phyloP scores from a whole-genome alignment of 1,139 yeast species.

The Arxiozyma slooffiae region DNA sequence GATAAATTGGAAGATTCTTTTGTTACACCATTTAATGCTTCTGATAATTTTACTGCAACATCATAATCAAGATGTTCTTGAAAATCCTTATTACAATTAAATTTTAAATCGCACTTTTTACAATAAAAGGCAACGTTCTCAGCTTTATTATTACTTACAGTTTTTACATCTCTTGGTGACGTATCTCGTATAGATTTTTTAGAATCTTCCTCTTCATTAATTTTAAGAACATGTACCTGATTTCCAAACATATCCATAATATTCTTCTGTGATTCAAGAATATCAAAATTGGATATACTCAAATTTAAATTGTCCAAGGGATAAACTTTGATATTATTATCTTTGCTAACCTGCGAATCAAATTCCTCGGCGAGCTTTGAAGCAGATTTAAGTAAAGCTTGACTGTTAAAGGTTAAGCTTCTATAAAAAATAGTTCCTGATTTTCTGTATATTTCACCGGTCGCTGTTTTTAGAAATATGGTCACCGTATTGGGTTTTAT shows the following conservation, averaged over 20 bases:
- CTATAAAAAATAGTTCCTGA: conserved; percentile 17
- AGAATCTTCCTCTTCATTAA: background rate
- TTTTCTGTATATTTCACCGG: conserved; percentile 31
- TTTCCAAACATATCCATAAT: conserved; percentile 42
- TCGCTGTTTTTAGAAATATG: conserved; percentile 29
- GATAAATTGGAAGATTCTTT: conserved; percentile 20
- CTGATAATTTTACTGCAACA: conserved; percentile 25
- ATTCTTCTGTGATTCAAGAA: conserved; percentile 35
- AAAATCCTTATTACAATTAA: conserved; percentile 12
- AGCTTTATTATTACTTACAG: background rate
- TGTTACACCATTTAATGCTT: conserved; percentile 24
- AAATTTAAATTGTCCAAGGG: conserved; percentile 45
- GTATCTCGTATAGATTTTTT: background rate
- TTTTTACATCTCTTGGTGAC: background rate
- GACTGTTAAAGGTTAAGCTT: conserved; percentile 12
- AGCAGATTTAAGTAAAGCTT: conserved; percentile 35
- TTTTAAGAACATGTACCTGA: conserved; percentile 10
- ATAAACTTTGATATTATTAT: conserved; percentile 31
- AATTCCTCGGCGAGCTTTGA: conserved; percentile 35
- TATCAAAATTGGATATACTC: conserved; percentile 45
- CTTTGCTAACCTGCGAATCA: conserved; percentile 27
- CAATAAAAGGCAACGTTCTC: background rate
- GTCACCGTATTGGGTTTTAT: conserved; percentile 47
- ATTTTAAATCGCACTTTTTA: conserved; percentile 14
- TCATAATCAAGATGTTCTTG: conserved; percentile 29